These are phyloP conservation scores for Boletellus deceptivus DNA, from an alignment of 1,284 basidiomycete species.

Conservation along the genomic window DNA sequence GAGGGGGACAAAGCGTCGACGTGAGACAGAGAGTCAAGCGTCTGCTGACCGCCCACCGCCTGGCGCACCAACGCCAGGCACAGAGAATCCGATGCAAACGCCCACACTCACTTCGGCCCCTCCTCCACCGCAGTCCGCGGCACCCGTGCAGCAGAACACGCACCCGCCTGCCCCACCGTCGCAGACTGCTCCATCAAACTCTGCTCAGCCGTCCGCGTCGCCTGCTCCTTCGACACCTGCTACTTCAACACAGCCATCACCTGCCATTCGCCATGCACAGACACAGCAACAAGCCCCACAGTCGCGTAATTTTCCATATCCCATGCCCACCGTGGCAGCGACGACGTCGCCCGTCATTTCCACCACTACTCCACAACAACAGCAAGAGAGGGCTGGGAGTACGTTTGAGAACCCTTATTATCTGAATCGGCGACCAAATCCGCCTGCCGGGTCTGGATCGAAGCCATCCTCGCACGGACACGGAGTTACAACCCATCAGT, in stretches of 20 bases:
- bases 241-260: slow-evolving; percentile 31
- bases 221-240: slow-evolving; percentile 31
- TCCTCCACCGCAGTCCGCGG: slow-evolving; percentile 21
- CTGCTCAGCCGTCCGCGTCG: slow-evolving; percentile 30
- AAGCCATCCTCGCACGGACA: slow-evolving; percentile 35
- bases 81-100: slow-evolving; percentile 24
- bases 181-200: slow-evolving; percentile 19
- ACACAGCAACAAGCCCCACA: slow-evolving; percentile 30
- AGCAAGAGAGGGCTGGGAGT: slow-evolving; percentile 31
- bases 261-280: slow-evolving; percentile 33
- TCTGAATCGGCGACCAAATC: slow-evolving; percentile 39
- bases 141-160: slow-evolving; percentile 24
- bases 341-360: slow-evolving; percentile 40
- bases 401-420: slow-evolving; percentile 27
- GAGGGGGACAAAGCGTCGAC: slow-evolving; percentile 59
- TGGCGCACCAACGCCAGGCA: slow-evolving; percentile 23
- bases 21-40: slow-evolving; percentile 43
- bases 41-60: slow-evolving; percentile 30
- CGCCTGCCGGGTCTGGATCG: slow-evolving; percentile 25
- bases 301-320: slow-evolving; percentile 41
- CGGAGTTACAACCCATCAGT: slow-evolving; percentile 39
- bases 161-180: slow-evolving; percentile 22
- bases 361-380: slow-evolving; percentile 25
- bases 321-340: slow-evolving; percentile 45
- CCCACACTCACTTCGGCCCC: slow-evolving; percentile 19